Base-by-base conservation (phyloP, 2,329 filamentous ascomycete genomes). In the Ophiostoma novo-ulmi region DNA sequence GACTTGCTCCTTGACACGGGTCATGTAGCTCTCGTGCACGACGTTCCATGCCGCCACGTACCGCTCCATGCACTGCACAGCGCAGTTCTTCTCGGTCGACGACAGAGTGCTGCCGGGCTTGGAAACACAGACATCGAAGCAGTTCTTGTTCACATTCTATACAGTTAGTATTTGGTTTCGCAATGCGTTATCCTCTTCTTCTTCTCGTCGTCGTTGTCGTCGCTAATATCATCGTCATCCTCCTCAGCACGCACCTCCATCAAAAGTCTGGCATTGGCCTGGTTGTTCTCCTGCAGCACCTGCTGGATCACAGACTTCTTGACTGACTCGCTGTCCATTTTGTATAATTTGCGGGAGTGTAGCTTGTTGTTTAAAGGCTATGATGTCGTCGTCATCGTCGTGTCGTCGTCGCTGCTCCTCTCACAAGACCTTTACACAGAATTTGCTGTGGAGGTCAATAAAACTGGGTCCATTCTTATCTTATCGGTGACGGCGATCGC, bases 1-100 rank as follows among this genome's bases (percentile, higher is more conserved):
- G 65, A 20, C 65, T 39, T 44, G 38, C 65, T 41, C 39, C 65
- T 67, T 67, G 39, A 88, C 80, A 75, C 87, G 84, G 73, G 80
- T 80, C 76, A 92, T 86, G 79, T 92, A 93, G 58, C 88, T 84
- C 67, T 84, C 80, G 81, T 89, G 91, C 77, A 92, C 88, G 73
- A 85, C 82, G 81, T 93, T 93, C 91, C 91, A 94, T 13, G 90
- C 86, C 41, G 85, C 82, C 84, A 94, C 92, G 84, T 94, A 94
- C 80, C 94, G 94, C 76, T 94, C 91, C 87, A 93, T 91, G 83
- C 91, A 94, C 72, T 85, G 84, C 26, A 86, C 91, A 77, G 91
- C 85, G 82, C 91, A 94, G 31, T 85, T 83, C 77, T 88, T 83
- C 79, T 94, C 91, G 80, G 85, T 80, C 80, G 84, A 86, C 68